These are phyloP conservation scores for Cenococcum geophilum DNA, from an alignment of 495 filamentous ascomycete species.

Conservation along the genomic window DNA sequence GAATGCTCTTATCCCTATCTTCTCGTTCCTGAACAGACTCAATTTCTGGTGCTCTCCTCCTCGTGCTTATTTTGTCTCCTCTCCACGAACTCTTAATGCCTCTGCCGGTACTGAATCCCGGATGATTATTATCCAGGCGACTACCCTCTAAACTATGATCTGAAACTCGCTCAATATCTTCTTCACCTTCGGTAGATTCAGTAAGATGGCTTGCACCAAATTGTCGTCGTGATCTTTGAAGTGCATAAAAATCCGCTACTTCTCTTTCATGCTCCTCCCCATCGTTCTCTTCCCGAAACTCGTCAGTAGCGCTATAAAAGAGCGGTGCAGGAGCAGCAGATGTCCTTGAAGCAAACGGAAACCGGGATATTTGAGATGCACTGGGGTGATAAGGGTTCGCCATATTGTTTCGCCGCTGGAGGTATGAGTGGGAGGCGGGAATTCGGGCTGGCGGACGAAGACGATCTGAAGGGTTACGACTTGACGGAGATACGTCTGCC, in stretches of 20 bases:
- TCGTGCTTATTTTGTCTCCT: slow-evolving; percentile 39
- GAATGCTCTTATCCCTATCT: slow-evolving; percentile 34
- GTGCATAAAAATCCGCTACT: slow-evolving; percentile 83
- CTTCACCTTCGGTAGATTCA: slow-evolving; percentile 74
- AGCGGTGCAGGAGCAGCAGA: slow-evolving; percentile 66
- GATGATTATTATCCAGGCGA: slow-evolving; percentile 23
- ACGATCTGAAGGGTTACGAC: slow-evolving; percentile 46
- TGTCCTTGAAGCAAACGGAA: slow-evolving; percentile 71
- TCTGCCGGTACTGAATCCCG: slow-evolving; percentile 37
- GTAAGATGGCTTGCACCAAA: slow-evolving; percentile 74
- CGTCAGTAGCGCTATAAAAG: slow-evolving; percentile 82
- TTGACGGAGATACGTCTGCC: slow-evolving; percentile 46
- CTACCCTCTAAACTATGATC: slow-evolving; percentile 31
- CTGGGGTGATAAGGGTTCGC: slow-evolving; percentile 66
- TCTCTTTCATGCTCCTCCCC: slow-evolving; percentile 87
- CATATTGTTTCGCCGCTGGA: slow-evolving; percentile 43
- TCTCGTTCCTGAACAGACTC: slow-evolving; percentile 35
- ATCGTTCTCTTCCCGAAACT: slow-evolving; percentile 83
- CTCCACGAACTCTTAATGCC: slow-evolving; percentile 58
- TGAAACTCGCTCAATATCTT: slow-evolving; percentile 43
- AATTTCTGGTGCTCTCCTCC: slow-evolving; percentile 33
- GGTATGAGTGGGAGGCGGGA: slow-evolving; percentile 47
- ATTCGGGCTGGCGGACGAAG: slow-evolving; percentile 42
- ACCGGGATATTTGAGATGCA: slow-evolving; percentile 62
- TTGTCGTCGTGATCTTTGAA: slow-evolving; percentile 81